phyloP scores from a whole-genome alignment of 257 asterid species.

The Solanum ahanhuiri region DNA sequence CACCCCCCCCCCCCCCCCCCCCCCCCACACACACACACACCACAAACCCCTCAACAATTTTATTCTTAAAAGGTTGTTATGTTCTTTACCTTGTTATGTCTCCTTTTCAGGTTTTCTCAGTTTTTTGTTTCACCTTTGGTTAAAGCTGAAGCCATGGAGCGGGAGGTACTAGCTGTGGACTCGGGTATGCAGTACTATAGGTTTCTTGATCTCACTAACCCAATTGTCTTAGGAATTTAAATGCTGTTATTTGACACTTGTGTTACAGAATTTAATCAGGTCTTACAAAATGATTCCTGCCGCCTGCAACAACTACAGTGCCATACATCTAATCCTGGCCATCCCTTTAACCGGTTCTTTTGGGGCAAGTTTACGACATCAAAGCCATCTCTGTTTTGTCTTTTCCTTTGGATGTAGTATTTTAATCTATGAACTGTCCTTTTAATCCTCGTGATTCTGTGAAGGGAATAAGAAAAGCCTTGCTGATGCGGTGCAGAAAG shows the following conservation, averaged over 20 bases:
- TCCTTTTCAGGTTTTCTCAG: slow-evolving; percentile 74
- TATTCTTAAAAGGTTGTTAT: not conserved
- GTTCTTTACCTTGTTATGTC: slow-evolving; percentile 3
- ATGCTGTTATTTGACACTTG: slow-evolving; percentile 1
- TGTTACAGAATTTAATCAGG: slow-evolving; percentile 80
- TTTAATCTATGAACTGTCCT: not conserved
- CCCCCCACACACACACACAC: no score
- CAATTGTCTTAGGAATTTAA: not conserved
- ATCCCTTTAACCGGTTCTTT: slow-evolving; percentile 81
- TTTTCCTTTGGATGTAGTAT: not conserved
- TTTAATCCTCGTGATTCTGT: slow-evolving; percentile 7
- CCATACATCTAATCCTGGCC: slow-evolving; percentile 63
- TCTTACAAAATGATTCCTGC: slow-evolving; percentile 71
- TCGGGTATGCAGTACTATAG: slow-evolving; percentile 44
- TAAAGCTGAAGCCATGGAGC: slow-evolving; percentile 96
- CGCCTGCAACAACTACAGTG: slow-evolving; percentile 89
- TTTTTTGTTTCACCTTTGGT: slow-evolving; percentile 82
- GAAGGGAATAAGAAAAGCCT: slow-evolving; percentile 94
- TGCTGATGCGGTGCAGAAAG: slow-evolving; percentile 80
- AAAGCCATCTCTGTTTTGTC: not conserved
- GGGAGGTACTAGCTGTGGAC: slow-evolving; percentile 92
- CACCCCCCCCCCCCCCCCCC: no score
- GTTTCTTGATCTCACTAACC: not conserved
- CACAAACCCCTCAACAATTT: not conserved
- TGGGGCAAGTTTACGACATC: slow-evolving; percentile 49